Evolutionary conservation across 1,284 basidiomycete genomes (phyloP).

Genomic region (Cutaneotrichosporon cutaneum): DNA sequence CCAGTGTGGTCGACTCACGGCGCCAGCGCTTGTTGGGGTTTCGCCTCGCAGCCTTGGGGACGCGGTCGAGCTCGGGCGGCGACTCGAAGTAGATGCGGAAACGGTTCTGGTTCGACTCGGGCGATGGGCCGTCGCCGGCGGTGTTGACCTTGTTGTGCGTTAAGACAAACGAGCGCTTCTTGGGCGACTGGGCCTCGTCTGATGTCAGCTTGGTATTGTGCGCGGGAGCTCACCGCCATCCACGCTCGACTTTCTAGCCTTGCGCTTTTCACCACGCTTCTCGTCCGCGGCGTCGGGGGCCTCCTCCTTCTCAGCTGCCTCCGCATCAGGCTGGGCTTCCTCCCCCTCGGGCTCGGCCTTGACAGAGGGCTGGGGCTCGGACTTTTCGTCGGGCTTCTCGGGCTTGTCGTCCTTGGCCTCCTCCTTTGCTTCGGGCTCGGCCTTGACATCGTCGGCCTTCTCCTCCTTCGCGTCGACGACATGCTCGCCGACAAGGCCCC

Average conservation of each 20-base stretch:
- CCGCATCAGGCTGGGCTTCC: not conserved
- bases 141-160: conserved; percentile 46
- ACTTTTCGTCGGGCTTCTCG: conserved; percentile 24
- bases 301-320: conserved; percentile 20
- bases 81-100: conserved; percentile 55
- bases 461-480: conserved; percentile 28
- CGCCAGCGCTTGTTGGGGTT: conserved; percentile 63
- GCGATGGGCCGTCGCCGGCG: conserved; percentile 18
- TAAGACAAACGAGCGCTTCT: conserved; percentile 46
- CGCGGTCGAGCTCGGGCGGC: conserved; percentile 51
- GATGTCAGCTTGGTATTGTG: not conserved
- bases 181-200: conserved; percentile 32
- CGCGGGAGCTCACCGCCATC: conserved; percentile 42
- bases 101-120: conserved; percentile 49
- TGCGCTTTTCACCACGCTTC: conserved; percentile 49
- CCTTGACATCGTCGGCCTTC: conserved; percentile 18
- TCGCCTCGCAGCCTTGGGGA: conserved; percentile 38
- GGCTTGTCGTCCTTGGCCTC: conserved; percentile 29
- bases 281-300: conserved; percentile 24
- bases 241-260: conserved; percentile 46
- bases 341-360: conserved; percentile 11
- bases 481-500: conserved; percentile 47
- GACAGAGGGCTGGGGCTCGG: conserved; percentile 21
- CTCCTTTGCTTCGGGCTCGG: conserved; percentile 18
- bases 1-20: conserved; percentile 54